Evolutionary conservation across 2,329 filamentous ascomycete species (phyloP), one percentile per base, ranked within the genome.

Genomic region (Metarhizium guizhouense): DNA sequence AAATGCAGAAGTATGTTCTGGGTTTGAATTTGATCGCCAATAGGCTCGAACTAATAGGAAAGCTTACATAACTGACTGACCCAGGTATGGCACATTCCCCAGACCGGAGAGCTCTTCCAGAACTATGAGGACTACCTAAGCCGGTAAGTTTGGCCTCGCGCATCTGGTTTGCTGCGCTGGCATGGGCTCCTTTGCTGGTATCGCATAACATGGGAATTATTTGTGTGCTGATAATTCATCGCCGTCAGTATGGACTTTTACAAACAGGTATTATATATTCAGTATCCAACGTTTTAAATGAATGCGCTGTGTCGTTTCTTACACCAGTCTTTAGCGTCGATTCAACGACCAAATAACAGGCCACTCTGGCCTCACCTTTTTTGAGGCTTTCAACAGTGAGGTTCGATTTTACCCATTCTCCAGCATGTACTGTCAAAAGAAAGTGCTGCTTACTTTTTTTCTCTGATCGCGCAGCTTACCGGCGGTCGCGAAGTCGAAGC

Each of bases 281-380:
- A n/a, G 25, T 16, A 38, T 25, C 13, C 8, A 4, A 29, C 25
- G n/a, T 5, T 43, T 25, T 11, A 14, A 3, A 36, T 14, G 11
- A n/a, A 10, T 11, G 10, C 18, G 29, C 5, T 38, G 20, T 18
- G 8, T 30, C 20, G 29, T 13, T 14, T 32, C 53, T 57, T 5
- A 57, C 32, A 54, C 29, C 53, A 57, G 63, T 14, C 52, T 51
- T 47, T 63, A 93, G 85, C 89, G 85, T 67, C 85, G 87, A 55
- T 99, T 97, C 71, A 96, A 95, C 58, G 96, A 95, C 72, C 89
- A 95, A 68, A 95, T 97, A 61, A 96, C 91, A 13, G 94, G 94
- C 54, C 93, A 95, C 70, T 95, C 91, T 34, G 87, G 87, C 54
- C 77, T 96, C 61, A 93, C 84, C 3, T 99, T 95, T 71, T 96